Base-by-base conservation (phyloP, 179 eudicot species). In the Gypsophila paniculata region DNA sequence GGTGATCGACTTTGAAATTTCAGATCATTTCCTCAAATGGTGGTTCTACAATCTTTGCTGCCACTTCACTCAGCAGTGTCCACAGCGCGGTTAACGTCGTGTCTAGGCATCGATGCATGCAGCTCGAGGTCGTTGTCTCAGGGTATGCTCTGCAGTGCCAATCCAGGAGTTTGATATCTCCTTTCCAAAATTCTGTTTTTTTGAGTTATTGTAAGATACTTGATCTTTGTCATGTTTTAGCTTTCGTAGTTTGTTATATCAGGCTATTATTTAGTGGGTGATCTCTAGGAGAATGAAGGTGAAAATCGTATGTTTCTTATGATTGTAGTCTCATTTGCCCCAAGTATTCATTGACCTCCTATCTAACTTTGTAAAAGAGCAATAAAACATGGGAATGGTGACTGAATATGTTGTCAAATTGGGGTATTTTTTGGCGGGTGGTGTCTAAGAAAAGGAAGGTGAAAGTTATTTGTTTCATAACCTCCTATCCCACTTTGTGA, bases 101-200 rank as follows among this genome's bases (percentile, higher is more conserved):
- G 95, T 63, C 98, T 93, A 39, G 93, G 87, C 23, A 57, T 79
- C 2, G 96, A 93, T 76, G 75, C 98, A 0, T 86, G 72, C 71
- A 89, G 93, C 38, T 91, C 93, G n/a, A 89, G 98, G 73, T 87
- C 98, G 38, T 80, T 91, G 89, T 87, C 95, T 81, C 95, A 89
- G 91, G 98, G 98, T 93, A 90, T 93, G 96, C 80, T 91, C 61
- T 89, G 90, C 93, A 86, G 91, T 86, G 89, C 98, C 75, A 82
- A 89, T 76, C 95, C 95, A 79, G 98, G 98, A 83, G 96, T 91
- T 85, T 93, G 96, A 93, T 85, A 69, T 66, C 61, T 74, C 75
- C 69, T 65, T 65, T 46, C 69, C 49, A 63, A 70, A 57, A 62
- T 32, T 72, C 74, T 61, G 62, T 69, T 68, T 82, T 71, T 81